Evolutionary conservation across 306 rosid species (phyloP).

Genomic region (Morella rubra): DNA sequence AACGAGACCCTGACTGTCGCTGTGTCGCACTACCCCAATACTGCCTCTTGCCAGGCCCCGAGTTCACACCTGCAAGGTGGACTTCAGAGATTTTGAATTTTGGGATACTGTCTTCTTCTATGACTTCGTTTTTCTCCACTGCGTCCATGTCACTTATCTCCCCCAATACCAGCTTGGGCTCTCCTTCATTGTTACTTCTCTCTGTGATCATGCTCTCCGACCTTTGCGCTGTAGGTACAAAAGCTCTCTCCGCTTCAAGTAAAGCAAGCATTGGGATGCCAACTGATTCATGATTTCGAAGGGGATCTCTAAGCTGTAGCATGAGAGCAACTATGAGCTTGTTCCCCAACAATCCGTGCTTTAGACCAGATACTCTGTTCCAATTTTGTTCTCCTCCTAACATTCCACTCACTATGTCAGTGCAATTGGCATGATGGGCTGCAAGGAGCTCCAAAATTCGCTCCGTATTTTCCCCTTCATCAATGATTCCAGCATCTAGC

Average conservation of each 20-base stretch:
- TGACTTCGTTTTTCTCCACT: constrained; percentile 22
- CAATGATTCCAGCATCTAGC: constrained; percentile 62
- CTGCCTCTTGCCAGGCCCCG: constrained; percentile 34
- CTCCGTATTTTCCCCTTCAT: constrained; percentile 43
- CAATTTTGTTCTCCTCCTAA: constrained; percentile 28
- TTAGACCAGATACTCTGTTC: constrained; percentile 21
- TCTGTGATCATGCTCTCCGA: constrained; percentile 7
- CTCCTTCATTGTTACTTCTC: constrained; percentile 10
- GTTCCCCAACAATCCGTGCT: constrained; percentile 54
- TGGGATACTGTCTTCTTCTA: constrained; percentile 19
- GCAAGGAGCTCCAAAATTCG: constrained; percentile 40
- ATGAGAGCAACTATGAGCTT: constrained; percentile 47
- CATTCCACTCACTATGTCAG: constrained; percentile 39
- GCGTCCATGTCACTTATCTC: constrained; percentile 3
- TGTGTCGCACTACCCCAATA: constrained; percentile 60
- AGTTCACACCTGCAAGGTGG: constrained; percentile 60
- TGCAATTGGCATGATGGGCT: constrained; percentile 52
- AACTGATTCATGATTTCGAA: constrained; percentile 62
- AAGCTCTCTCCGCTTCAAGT: constrained; percentile 57
- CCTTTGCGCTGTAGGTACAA: constrained; percentile 18
- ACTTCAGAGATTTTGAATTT: constrained; percentile 36
- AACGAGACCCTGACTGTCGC: constrained; percentile 56
- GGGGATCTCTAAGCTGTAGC: constrained; percentile 71
- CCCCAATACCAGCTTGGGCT: constrained; percentile 13
- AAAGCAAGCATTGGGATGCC: constrained; percentile 66